A percentile compares a stretch with the other conserved stretches of the same genome.
phyloP scores from a whole-genome alignment of 1,284 basidiomycete genomes.

The Ganoderma multipileum region DNA sequence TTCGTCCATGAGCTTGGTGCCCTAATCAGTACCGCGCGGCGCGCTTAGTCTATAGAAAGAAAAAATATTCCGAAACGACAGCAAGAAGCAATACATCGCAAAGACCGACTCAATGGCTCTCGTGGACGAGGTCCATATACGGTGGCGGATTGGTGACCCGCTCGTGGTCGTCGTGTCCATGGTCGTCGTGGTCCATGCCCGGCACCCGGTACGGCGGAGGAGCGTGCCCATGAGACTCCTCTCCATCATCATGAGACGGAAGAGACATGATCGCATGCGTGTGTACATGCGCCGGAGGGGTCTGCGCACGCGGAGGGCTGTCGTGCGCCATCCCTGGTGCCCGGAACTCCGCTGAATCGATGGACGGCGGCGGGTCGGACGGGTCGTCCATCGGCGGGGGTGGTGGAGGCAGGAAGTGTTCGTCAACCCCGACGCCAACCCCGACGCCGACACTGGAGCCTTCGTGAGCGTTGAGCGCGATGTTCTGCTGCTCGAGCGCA shows the following conservation, averaged over 20 bases:
- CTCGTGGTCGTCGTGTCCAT: constrained; percentile 40
- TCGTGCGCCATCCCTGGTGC: constrained; percentile 56
- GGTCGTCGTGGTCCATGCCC: constrained; percentile 42
- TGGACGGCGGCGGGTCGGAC: constrained; percentile 81
- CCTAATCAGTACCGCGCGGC: neutral
- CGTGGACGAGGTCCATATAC: constrained; percentile 49
- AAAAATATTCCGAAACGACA: neutral
- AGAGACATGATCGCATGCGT: constrained; percentile 8
- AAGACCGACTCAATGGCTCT: neutral
- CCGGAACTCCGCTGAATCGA: constrained; percentile 75
- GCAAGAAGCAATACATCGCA: neutral
- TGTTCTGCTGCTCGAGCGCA: constrained; percentile 59
- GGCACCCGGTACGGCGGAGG: constrained; percentile 64
- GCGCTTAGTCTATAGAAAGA: no score
- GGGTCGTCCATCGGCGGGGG: constrained; percentile 88
- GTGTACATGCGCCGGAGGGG: constrained; percentile 31
- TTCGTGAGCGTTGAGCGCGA: constrained; percentile 12
- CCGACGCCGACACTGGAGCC: constrained; percentile 4
- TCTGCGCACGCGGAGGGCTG: constrained; percentile 47
- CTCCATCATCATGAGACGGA: constrained; percentile 24
- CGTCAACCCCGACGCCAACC: neutral
- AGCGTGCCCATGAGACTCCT: constrained; percentile 44
- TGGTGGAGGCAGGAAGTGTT: constrained; percentile 51
- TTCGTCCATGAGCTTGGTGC: neutral
- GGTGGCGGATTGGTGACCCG: constrained; percentile 48